Evolutionary conservation across 2,329 filamentous ascomycete species (phyloP), one percentile per base, ranked within the genome.

Genomic region (Penicillium verrucosum): DNA sequence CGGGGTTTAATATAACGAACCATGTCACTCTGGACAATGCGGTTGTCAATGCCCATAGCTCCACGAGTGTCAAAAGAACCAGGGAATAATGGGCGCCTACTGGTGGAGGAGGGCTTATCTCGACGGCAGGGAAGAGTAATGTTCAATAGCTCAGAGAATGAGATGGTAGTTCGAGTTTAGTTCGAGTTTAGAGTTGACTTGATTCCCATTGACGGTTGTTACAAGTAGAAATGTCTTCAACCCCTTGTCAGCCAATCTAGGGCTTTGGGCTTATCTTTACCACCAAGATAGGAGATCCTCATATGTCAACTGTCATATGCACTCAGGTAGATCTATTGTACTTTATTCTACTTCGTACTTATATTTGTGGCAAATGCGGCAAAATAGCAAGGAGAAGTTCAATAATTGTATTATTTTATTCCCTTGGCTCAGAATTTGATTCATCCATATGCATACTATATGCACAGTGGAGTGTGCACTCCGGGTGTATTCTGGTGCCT

Each of bases 371-470:
- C 10, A 50, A 21, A 27, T 16, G 25, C 9, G 29, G 32, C 4
- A 40, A 32, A 40, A 44, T 55, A 11, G 51, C 37, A 48, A 54
- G 51, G 44, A 49, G 51, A 37, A 49, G 44, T 54, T 30, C 51
- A 49, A 54, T 54, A 34, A 54, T 49, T 48, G 51, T 34, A 11
- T 18, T 8, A 54, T 49, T 48, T 29, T 34, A 11, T 10, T 10
- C 34, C 16, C 16, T 18, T 37, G 5, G 3, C 8, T 10, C 4
- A n/a, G 14, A 36, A 37, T 3, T 10, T 10, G 34, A 37, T 37
- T 18, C 8, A 37, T 41, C 23, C 21, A 42, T 25, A 25, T 42
- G 40, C 21, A 27, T 21, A 21, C 21, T 21, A 21, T 21, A 29
- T 29, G 27, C 8, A 11, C 3, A 30, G 9, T n/a, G n/a, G n/a